Percentiles rank a stretch among this genome's conserved stretches.
Conservation (phyloP, 257 asterid species). For the Gentiana macrophylla region DNA sequence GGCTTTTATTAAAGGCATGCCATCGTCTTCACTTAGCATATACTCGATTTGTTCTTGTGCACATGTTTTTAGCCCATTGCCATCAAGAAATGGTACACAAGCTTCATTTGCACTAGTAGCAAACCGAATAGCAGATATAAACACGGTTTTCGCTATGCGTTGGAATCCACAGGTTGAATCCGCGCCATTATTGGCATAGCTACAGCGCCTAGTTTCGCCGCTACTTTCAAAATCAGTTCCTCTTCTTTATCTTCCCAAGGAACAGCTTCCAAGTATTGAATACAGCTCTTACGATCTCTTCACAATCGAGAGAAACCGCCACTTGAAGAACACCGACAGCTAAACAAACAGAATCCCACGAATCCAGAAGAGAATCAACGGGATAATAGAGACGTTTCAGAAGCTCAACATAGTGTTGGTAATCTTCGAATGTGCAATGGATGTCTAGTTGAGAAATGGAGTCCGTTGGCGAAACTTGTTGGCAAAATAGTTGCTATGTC, state of each 20-base stretch:
- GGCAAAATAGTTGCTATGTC: constrained; percentile 39
- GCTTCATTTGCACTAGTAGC: constrained; percentile 43
- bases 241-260: constrained; percentile 58
- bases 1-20: constrained; percentile 30
- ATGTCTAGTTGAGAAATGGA: constrained; percentile 24
- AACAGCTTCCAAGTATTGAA: constrained; percentile 46
- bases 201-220: constrained; percentile 24
- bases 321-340: constrained; percentile 39
- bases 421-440: constrained; percentile 29
- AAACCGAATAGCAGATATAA: constrained; percentile 54
- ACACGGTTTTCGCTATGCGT: constrained; percentile 43
- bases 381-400: constrained; percentile 39
- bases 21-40: constrained; percentile 68
- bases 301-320: constrained; percentile 29
- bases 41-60: constrained; percentile 82
- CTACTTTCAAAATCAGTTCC: constrained; percentile 28
- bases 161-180: constrained; percentile 33
- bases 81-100: constrained; percentile 31
- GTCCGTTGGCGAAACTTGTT: constrained; percentile 24
- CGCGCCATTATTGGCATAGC: constrained; percentile 43
- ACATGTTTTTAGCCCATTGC: constrained; percentile 47
- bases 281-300: constrained; percentile 30
- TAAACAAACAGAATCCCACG: constrained; percentile 37
- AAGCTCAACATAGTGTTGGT: constrained; percentile 32
- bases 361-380: constrained; percentile 22